phyloP scores from a whole-genome alignment of 2,329 filamentous ascomycete species.

The Cercospora berteroae region DNA sequence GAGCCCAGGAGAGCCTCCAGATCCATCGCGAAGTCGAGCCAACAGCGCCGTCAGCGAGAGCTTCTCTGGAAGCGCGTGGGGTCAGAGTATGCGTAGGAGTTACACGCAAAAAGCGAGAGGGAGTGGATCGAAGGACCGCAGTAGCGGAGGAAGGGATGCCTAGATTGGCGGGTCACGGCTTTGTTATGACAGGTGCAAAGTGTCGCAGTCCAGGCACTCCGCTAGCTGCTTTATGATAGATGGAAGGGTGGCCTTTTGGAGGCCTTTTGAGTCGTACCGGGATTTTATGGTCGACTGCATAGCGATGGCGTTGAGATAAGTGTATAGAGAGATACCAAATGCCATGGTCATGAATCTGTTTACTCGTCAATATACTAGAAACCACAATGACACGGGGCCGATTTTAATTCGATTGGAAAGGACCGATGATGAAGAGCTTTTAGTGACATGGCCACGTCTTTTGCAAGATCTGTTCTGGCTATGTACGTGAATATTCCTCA shows the following conservation, averaged over 20 bases:
- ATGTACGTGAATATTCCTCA: slow-evolving; percentile 25
- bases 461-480: neutral
- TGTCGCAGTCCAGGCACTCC: neutral
- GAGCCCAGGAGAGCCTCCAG: slow-evolving; percentile 30
- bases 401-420: no score
- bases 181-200: neutral
- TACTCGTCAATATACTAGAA: neutral
- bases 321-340: neutral
- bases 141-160: neutral
- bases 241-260: neutral
- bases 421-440: no score
- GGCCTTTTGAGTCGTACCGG: neutral
- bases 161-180: neutral
- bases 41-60: slow-evolving; percentile 72
- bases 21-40: slow-evolving; percentile 53
- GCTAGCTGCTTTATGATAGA: neutral
- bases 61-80: slow-evolving; percentile 87
- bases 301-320: neutral
- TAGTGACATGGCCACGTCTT: no score
- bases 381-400: no score
- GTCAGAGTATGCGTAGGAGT: slow-evolving; percentile 84
- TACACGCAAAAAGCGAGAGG: slow-evolving; percentile 57
- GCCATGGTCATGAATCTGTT: neutral
- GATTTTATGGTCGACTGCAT: neutral
- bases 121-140: neutral